Evolutionary conservation across 116 monocot species (phyloP).

Genomic region (Papilionanthe hybrid): DNA sequence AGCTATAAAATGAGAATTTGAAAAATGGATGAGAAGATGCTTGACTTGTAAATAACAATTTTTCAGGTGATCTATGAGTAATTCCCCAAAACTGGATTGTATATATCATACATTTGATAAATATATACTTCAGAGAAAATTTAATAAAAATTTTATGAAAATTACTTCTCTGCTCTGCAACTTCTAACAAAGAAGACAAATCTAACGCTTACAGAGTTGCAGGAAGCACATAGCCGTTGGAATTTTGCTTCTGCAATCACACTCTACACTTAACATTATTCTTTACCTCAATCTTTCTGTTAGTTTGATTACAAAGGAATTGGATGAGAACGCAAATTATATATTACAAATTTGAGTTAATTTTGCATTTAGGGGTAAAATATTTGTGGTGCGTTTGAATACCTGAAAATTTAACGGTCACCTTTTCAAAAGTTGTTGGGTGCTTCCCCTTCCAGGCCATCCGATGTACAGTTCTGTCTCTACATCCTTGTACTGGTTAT

Average conservation of each 20-base stretch:
- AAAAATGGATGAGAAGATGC: too few species aligned
- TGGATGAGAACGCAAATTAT: background rate
- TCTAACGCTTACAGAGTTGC: too few species aligned
- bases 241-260: background rate
- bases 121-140: too few species aligned
- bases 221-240: background rate
- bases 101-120: too few species aligned
- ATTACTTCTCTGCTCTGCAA: too few species aligned
- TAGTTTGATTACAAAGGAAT: background rate
- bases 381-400: background rate
- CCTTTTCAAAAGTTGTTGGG: background rate
- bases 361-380: background rate
- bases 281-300: background rate
- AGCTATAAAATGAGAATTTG: too few species aligned
- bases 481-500: background rate
- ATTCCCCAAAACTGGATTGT: too few species aligned
- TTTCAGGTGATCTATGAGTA: too few species aligned
- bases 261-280: background rate
- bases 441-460: background rate
- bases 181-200: too few species aligned
- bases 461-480: conserved; percentile 5
- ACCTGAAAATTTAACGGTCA: background rate
- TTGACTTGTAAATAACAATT: too few species aligned
- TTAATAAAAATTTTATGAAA: too few species aligned
- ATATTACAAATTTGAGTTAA: background rate